Conservation (phyloP, 116 monocot genomes). For the Zostera marina region DNA sequence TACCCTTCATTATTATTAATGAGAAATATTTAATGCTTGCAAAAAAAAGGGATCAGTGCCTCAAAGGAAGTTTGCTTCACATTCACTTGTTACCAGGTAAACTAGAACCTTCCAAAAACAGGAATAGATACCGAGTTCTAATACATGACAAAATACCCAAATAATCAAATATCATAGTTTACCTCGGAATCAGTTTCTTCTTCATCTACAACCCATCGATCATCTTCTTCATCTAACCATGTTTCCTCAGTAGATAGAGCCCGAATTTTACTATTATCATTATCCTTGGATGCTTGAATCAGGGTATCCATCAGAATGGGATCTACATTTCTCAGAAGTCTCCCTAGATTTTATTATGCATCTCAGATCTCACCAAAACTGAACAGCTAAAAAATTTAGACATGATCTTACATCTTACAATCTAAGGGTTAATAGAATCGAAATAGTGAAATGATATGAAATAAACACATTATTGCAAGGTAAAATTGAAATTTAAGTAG, state of each 20-base stretch:
- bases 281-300: slow-evolving; percentile 75
- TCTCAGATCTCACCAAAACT: background rate
- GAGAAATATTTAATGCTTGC: no score
- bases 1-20: no score
- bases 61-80: no score
- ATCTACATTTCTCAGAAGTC: slow-evolving; percentile 54
- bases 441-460: no score
- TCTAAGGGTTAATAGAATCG: no score
- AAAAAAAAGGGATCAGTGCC: no score
- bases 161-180: background rate
- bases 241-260: slow-evolving; percentile 21
- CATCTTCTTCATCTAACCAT: slow-evolving; percentile 21
- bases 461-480: no score
- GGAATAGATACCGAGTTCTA: background rate
- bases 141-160: background rate
- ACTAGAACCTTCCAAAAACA: no score
- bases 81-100: no score
- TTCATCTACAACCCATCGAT: slow-evolving; percentile 10
- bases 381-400: background rate
- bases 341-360: slow-evolving; percentile 24
- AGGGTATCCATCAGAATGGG: slow-evolving; percentile 84
- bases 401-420: no score
- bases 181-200: slow-evolving; percentile 16
- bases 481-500: no score
- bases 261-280: slow-evolving; percentile 37